Conservation (phyloP, 345 rosid genomes). For the Lepidium didymum region DNA sequence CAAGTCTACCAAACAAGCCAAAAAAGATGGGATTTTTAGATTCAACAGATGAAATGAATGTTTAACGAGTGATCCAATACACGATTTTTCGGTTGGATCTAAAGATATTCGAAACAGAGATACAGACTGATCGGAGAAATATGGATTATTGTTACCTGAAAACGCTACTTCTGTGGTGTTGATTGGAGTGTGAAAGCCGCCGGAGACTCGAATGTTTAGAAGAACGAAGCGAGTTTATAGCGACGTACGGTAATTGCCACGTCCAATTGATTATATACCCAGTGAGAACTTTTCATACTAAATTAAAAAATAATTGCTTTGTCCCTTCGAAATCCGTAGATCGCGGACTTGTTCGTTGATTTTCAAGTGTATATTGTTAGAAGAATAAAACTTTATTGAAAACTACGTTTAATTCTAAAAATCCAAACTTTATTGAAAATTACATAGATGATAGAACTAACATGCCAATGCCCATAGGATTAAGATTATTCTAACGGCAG, state of each 20-base stretch:
- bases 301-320: not conserved
- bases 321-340: constrained; percentile 16
- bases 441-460: not conserved
- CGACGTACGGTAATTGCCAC: constrained; percentile 5
- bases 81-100: not conserved
- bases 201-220: constrained; percentile 10
- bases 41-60: not conserved
- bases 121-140: constrained; percentile 5
- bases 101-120: not conserved
- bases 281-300: not conserved
- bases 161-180: constrained; percentile 5
- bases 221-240: constrained; percentile 1
- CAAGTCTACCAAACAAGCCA: not conserved
- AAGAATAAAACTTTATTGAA: not conserved
- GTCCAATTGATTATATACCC: not conserved
- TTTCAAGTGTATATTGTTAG: not conserved
- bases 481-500: not conserved
- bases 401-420: too few species aligned
- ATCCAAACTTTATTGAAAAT: not conserved
- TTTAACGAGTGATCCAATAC: not conserved
- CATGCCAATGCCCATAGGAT: not conserved
- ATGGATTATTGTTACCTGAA: constrained; percentile 3
- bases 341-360: not conserved
- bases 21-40: not conserved
- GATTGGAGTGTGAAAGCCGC: constrained; percentile 15